These are phyloP conservation scores for Penstemon newberryi DNA, from an alignment of 257 asterid species.

Conservation along the genomic window DNA sequence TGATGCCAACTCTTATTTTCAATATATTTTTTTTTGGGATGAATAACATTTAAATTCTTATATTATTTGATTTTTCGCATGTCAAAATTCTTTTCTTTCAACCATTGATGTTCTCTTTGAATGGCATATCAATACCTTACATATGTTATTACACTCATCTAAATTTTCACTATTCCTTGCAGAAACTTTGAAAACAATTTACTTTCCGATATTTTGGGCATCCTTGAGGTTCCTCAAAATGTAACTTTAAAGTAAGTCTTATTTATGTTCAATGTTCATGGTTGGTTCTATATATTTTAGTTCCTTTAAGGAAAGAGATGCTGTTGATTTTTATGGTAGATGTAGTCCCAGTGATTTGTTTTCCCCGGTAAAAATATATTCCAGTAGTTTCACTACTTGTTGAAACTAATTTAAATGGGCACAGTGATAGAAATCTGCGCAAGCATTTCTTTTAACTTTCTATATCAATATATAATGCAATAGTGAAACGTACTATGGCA, in stretches of 20 bases:
- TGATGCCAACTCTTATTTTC: slow-evolving; percentile 13
- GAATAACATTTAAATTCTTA: neutral
- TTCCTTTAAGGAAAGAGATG: no score
- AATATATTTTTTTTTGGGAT: neutral
- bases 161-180: slow-evolving; percentile 31
- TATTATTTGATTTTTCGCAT: neutral
- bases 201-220: slow-evolving; percentile 53
- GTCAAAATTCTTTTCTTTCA: neutral
- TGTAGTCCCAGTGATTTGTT: neutral
- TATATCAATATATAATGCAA: no score
- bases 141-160: slow-evolving; percentile 9
- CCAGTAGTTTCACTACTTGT: no score
- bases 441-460: no score
- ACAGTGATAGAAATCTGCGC: no score
- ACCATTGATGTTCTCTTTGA: neutral
- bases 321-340: neutral
- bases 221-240: slow-evolving; percentile 42
- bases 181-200: slow-evolving; percentile 46
- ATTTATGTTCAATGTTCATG: neutral
- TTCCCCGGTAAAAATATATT: no score
- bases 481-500: no score
- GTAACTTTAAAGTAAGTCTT: slow-evolving; percentile 45
- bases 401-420: no score
- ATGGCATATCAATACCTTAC: neutral
- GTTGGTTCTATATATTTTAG: no score